These are phyloP conservation scores for Saksenaea oblongispora DNA, from an alignment of 371 early-diverging fungal genomes.

Conservation along the genomic window DNA sequence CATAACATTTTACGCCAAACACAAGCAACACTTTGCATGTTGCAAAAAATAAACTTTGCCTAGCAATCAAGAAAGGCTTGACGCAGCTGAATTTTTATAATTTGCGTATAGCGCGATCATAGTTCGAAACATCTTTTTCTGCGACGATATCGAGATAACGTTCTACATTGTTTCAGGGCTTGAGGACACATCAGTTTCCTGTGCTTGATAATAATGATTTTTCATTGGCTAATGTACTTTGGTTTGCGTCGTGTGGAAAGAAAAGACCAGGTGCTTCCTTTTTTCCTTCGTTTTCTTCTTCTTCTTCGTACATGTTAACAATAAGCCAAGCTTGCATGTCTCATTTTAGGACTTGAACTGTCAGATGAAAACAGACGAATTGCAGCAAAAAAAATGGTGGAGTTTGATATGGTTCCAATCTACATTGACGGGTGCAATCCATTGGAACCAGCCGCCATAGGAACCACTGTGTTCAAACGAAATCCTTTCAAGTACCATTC, in stretches of 20 bases:
- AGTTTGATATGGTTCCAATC: neutral
- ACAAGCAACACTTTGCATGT: neutral
- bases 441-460: neutral
- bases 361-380: neutral
- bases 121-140: neutral
- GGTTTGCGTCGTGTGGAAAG: neutral
- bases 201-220: neutral
- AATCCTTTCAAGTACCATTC: neutral
- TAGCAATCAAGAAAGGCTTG: neutral
- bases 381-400: neutral
- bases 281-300: neutral
- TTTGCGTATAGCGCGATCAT: neutral
- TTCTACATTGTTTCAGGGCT: neutral
- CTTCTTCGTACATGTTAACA: neutral
- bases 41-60: neutral
- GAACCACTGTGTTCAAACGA: neutral
- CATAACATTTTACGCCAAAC: conserved; percentile 11
- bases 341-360: neutral
- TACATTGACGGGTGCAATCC: conserved; percentile 1
- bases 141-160: neutral
- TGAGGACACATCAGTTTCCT: neutral
- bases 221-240: neutral
- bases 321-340: neutral
- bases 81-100: neutral
- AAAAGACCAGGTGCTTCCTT: neutral